Conservation (phyloP, 441 rosid species). For the Mallotus repandus region DNA sequence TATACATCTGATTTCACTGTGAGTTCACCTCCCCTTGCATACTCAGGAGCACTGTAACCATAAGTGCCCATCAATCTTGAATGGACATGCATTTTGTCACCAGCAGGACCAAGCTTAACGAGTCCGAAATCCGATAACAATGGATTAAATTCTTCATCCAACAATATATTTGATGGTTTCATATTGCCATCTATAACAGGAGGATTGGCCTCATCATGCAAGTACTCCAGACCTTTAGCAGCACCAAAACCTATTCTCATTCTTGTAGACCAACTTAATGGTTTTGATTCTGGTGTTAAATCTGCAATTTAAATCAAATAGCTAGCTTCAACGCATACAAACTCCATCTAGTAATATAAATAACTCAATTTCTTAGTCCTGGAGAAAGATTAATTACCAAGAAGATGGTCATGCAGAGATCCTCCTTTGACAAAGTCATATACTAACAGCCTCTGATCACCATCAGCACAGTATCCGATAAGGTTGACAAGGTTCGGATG, state of each 20-base stretch:
- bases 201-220: conserved; percentile 68
- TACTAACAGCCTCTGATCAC: conserved; percentile 92
- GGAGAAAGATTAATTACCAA: conserved; percentile 41
- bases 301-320: conserved; percentile 30
- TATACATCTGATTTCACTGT: conserved; percentile 75
- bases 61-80: conserved; percentile 81
- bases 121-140: conserved; percentile 71
- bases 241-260: conserved; percentile 74
- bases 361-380: neutral
- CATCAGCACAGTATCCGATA: conserved; percentile 88
- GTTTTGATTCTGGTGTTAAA: conserved; percentile 25
- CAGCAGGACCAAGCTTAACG: conserved; percentile 51
- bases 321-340: neutral
- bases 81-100: conserved; percentile 43
- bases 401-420: conserved; percentile 57
- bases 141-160: conserved; percentile 49
- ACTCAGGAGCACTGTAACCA: conserved; percentile 94
- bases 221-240: conserved; percentile 75
- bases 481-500: conserved; percentile 73
- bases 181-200: conserved; percentile 68
- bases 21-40: conserved; percentile 52
- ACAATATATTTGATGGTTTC: conserved; percentile 70
- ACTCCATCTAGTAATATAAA: neutral
- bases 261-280: conserved; percentile 67
- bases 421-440: conserved; percentile 66